Conservation (phyloP, 495 filamentous ascomycete species). For the Pseudoneurospora amorphoporcata region DNA sequence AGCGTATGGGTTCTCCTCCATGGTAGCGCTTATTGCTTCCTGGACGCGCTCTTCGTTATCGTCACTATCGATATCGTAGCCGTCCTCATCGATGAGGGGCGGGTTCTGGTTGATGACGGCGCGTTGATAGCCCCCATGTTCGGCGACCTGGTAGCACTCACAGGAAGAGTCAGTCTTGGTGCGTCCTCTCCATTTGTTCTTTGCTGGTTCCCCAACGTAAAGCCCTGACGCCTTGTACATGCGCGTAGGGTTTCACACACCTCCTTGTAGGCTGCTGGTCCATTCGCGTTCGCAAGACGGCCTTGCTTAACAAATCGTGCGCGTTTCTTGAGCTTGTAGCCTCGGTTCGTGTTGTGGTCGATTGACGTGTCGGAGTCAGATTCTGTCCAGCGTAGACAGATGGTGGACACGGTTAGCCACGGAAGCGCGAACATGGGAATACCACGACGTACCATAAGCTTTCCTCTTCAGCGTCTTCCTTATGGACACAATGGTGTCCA, state of each 20-base stretch:
- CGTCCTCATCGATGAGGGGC: slow-evolving; percentile 71
- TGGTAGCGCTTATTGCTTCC: slow-evolving; percentile 56
- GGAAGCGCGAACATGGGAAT: not conserved
- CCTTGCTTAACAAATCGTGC: slow-evolving; percentile 72
- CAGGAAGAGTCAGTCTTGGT: not conserved
- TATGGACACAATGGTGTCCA: slow-evolving; percentile 19
- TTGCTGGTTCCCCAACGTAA: not conserved
- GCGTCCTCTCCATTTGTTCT: not conserved
- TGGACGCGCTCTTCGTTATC: slow-evolving; percentile 56
- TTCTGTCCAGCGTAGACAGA: slow-evolving; percentile 36
- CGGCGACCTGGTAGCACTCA: slow-evolving; percentile 49
- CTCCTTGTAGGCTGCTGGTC: slow-evolving; percentile 76
- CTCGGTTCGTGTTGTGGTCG: slow-evolving; percentile 72
- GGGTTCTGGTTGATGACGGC: slow-evolving; percentile 72
- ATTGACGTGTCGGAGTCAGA: slow-evolving; percentile 82
- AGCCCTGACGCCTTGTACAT: not conserved
- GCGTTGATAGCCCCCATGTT: slow-evolving; percentile 75
- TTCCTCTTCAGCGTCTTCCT: slow-evolving; percentile 19
- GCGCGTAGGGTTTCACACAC: slow-evolving; percentile 33
- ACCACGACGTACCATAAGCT: slow-evolving; percentile 15
- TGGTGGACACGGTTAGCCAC: not conserved
- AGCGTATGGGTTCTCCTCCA: slow-evolving; percentile 75
- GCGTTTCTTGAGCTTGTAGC: slow-evolving; percentile 80
- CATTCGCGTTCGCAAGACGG: slow-evolving; percentile 55
- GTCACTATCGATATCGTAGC: slow-evolving; percentile 73